Percentiles rank a stretch among this genome's conserved stretches.
phyloP scores from a whole-genome alignment of 202 grass and related monocot genomes.

The Dendrocalamus latiflorus region DNA sequence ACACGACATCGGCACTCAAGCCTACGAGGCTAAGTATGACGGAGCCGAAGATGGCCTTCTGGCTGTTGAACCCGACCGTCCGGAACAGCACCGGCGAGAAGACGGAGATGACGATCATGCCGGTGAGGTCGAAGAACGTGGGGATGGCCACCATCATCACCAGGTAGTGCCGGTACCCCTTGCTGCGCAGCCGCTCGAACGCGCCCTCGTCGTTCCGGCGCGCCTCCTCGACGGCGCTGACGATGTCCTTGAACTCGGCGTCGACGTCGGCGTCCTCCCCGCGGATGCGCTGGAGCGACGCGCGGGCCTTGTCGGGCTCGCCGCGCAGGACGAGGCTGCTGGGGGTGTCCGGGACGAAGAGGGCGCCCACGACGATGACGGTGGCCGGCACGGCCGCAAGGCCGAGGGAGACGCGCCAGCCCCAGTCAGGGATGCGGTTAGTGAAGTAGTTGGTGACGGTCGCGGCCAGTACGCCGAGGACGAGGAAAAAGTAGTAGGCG shows the following conservation, averaged over 20 bases:
- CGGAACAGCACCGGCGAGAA: constrained; percentile 53
- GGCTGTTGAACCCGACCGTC: constrained; percentile 44
- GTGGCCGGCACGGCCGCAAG: neutral
- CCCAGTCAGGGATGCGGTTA: neutral
- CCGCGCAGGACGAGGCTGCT: neutral
- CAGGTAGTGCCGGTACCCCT: constrained; percentile 15
- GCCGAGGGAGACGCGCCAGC: constrained; percentile 5
- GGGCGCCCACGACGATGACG: neutral
- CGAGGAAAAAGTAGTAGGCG: neutral
- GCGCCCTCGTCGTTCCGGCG: neutral
- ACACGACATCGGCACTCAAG: constrained; percentile 1
- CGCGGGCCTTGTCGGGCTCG: neutral
- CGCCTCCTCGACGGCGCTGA: neutral
- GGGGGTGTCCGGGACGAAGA: constrained; percentile 7
- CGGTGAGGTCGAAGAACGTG: constrained; percentile 41
- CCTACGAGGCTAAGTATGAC: constrained; percentile 22
- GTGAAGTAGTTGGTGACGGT: neutral
- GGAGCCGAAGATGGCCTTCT: constrained; percentile 40
- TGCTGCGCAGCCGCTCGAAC: neutral
- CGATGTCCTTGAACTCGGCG: neutral
- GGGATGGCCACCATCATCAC: constrained; percentile 37
- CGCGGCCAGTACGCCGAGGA: neutral
- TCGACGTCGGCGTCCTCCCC: neutral
- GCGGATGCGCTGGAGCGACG: neutral
- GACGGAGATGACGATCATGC: constrained; percentile 45